phyloP scores from a whole-genome alignment of 441 rosid genomes.

The Aleurites moluccanus region DNA sequence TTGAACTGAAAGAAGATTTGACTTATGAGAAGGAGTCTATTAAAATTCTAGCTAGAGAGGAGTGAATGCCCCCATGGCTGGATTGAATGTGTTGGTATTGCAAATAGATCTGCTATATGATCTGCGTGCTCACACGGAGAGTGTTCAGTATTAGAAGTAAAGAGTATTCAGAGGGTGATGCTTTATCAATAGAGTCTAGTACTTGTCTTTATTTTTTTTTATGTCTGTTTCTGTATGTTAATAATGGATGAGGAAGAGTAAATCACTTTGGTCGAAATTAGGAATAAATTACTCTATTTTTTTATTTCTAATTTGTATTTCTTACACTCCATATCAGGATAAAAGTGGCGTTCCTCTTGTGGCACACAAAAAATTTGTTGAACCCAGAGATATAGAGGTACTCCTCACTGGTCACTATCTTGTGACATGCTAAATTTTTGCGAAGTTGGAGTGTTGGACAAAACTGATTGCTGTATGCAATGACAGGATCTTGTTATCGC shows the following conservation, averaged over 20 bases:
- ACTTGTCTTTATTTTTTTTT: too few species aligned
- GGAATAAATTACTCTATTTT: not conserved
- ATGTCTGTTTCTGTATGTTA: not conserved
- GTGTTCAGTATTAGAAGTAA: not conserved
- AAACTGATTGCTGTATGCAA: not conserved
- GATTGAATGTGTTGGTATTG: conserved; percentile 84
- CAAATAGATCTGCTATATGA: conserved; percentile 82
- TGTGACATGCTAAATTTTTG: not conserved
- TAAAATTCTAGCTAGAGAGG: too few species aligned
- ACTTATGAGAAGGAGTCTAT: too few species aligned
- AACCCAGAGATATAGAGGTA: conserved; percentile 81
- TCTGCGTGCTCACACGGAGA: conserved; percentile 60
- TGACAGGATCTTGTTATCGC: conserved; percentile 55
- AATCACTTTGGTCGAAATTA: conserved; percentile 29
- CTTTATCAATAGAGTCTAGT: not conserved
- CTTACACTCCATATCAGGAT: conserved; percentile 36
- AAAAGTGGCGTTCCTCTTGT: conserved; percentile 67
- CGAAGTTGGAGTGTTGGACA: not conserved
- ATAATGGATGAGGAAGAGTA: conserved; percentile 5
- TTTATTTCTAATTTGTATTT: not conserved
- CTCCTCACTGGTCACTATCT: not conserved
- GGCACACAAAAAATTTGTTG: conserved; percentile 62
- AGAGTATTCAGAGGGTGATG: not conserved
- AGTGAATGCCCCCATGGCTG: conserved; percentile 73
- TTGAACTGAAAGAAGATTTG: too few species aligned